Conservation (phyloP, 1,284 basidiomycete genomes). For the Entoloma clypeatum region DNA sequence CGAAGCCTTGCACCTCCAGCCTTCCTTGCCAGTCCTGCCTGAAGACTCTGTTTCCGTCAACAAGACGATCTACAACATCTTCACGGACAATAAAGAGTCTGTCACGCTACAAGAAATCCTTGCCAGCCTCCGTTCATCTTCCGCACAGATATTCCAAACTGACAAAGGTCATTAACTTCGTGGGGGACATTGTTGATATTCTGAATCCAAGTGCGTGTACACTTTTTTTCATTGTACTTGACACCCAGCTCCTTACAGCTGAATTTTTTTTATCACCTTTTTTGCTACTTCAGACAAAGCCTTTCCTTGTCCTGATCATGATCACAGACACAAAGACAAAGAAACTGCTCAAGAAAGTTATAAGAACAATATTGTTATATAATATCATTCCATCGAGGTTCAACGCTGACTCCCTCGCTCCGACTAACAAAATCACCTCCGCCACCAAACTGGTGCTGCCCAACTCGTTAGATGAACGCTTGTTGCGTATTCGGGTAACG, state of each 20-base stretch:
- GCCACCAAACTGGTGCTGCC: constrained; percentile 52
- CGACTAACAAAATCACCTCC: constrained; percentile 58
- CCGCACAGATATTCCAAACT: constrained; percentile 14
- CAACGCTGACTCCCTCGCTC: constrained; percentile 34
- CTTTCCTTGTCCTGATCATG: constrained; percentile 30
- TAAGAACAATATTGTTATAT: constrained; percentile 57
- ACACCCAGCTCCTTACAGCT: not conserved
- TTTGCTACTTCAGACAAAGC: constrained; percentile 49
- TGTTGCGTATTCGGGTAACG: constrained; percentile 53
- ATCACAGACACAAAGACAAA: constrained; percentile 48
- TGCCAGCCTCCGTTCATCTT: not conserved
- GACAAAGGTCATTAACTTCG: constrained; percentile 15
- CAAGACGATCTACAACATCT: constrained; percentile 14
- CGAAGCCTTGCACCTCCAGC: not conserved
- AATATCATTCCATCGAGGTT: constrained; percentile 51
- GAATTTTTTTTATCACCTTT: constrained; percentile 43
- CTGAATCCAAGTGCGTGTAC: too few relatives aligned
- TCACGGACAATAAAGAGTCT: constrained; percentile 14
- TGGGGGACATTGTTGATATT: constrained; percentile 12
- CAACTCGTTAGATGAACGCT: constrained; percentile 51
- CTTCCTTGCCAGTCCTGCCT: constrained; percentile 4
- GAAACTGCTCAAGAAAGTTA: constrained; percentile 50
- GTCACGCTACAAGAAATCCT: too few relatives aligned
- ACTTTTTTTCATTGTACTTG: constrained; percentile 12
- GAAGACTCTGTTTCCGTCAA: constrained; percentile 7